Evolutionary conservation across 225 moss, liverwort and hornwort genomes (phyloP).

Genomic region (Polytrichum commune): DNA sequence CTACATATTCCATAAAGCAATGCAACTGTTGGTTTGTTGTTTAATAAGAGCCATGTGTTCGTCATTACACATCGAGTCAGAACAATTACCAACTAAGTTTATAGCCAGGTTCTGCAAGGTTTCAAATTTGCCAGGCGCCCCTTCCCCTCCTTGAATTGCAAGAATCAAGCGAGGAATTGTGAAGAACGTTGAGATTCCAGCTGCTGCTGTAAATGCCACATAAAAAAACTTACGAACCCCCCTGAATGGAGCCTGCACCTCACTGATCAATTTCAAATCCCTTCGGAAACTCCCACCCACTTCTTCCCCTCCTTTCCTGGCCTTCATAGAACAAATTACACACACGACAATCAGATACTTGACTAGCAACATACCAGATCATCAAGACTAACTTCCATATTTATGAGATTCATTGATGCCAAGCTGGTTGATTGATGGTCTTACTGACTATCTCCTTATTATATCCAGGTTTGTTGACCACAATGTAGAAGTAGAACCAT

Average conservation of each 20-base stretch:
- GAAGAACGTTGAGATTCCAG: conserved; percentile 76
- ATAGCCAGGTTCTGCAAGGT: conserved; percentile 86
- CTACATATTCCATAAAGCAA: no score
- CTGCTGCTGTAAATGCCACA: conserved; percentile 71
- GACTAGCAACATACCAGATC: background rate
- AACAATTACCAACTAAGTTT: conserved; percentile 59
- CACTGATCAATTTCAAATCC: conserved; percentile 89
- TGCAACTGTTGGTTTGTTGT: no score
- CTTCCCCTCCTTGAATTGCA: conserved; percentile 90
- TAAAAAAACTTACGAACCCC: conserved; percentile 90
- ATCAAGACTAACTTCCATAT: no score
- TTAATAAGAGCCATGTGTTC: no score
- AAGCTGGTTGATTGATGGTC: no score
- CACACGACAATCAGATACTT: conserved; percentile 3
- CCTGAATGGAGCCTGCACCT: conserved; percentile 95
- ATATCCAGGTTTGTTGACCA: background rate
- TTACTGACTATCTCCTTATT: no score
- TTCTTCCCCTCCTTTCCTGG: conserved; percentile 86
- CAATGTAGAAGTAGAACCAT: background rate
- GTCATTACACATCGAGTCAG: background rate
- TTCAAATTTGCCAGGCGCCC: conserved; percentile 63
- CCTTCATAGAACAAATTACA: conserved; percentile 44
- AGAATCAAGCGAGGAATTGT: conserved; percentile 79
- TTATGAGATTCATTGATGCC: no score
- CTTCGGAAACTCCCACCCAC: conserved; percentile 84